A percentile compares a stretch with the other conserved stretches of the same genome.
Evolutionary conservation across 768 basidiomycete genomes (phyloP).

Genomic region (Tricholomella constricta): DNA sequence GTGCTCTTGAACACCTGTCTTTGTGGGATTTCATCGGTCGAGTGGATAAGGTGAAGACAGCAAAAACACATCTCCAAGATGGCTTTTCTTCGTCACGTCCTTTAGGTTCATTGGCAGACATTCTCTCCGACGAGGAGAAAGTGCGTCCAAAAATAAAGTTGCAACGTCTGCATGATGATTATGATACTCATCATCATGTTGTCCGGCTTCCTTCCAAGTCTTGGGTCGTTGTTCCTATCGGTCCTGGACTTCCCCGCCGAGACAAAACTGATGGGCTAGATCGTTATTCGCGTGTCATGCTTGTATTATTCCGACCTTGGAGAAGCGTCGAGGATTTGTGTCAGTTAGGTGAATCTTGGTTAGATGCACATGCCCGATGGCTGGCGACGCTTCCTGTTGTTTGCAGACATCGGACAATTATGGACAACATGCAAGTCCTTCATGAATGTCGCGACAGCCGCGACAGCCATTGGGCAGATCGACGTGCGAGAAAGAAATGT

Average conservation of each 20-base stretch:
- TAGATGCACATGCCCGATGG: slow-evolving; percentile 34
- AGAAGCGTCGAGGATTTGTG: slow-evolving; percentile 24
- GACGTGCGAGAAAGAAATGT: not conserved
- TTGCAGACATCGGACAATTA: not conserved
- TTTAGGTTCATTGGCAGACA: not conserved
- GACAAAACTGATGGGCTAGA: slow-evolving; percentile 19
- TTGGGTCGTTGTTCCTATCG: not conserved
- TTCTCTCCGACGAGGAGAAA: not conserved
- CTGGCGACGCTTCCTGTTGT: not conserved
- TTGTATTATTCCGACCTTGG: slow-evolving; percentile 48
- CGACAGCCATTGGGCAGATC: not conserved
- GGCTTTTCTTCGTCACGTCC: not conserved
- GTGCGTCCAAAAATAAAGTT: not conserved
- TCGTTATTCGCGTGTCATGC: slow-evolving; percentile 36
- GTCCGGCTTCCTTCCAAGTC: not conserved
- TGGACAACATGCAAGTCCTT: not conserved
- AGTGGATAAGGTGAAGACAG: not conserved
- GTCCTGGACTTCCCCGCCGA: slow-evolving; percentile 26
- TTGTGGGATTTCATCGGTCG: not conserved
- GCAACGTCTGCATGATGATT: not conserved
- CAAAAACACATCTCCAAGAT: not conserved
- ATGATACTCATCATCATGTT: not conserved
- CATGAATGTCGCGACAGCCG: too few species aligned
- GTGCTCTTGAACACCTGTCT: not conserved
- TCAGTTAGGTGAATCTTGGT: slow-evolving; percentile 23